Evolutionary conservation across 441 rosid species (phyloP).

Genomic region (Erysimum cheiri): DNA sequence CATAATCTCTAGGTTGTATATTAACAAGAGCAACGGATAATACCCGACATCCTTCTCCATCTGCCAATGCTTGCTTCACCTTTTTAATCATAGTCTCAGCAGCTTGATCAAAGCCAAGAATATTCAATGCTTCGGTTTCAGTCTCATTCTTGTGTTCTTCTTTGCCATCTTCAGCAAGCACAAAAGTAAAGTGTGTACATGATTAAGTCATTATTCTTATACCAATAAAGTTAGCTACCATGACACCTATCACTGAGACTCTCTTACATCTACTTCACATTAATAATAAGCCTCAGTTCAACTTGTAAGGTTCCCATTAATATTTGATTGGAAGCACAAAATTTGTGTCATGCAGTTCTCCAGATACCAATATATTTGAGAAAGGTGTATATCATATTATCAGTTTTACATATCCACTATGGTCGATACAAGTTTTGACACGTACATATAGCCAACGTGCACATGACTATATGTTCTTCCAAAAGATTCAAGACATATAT

Average conservation of each 20-base stretch:
- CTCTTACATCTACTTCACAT: constrained; percentile 1
- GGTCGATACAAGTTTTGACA: constrained; percentile 25
- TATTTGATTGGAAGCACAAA: not conserved
- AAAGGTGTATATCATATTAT: not conserved
- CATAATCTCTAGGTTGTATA: constrained; percentile 9
- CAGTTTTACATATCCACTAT: constrained; percentile 5
- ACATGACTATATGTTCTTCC: constrained; percentile 23
- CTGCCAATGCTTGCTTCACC: constrained; percentile 83
- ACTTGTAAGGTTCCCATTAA: not conserved
- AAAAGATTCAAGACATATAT: not conserved
- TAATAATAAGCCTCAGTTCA: constrained; percentile 2
- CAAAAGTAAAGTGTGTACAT: constrained; percentile 6
- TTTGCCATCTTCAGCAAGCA: constrained; percentile 60
- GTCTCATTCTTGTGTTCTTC: constrained; percentile 67
- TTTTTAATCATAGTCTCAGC: constrained; percentile 90
- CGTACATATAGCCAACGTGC: not conserved
- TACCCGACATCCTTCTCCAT: constrained; percentile 99
- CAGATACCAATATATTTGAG: not conserved
- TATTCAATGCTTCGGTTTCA: constrained; percentile 45
- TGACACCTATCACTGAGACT: constrained; percentile 33
- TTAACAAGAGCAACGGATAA: constrained; percentile 32
- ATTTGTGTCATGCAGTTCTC: constrained; percentile 1
- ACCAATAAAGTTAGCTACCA: constrained; percentile 8
- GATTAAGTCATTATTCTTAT: constrained; percentile 13
- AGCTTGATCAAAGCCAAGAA: constrained; percentile 75